These are phyloP conservation scores for Saccharomycopsis sp. DNA, from an alignment of 805 yeast species.

Conservation along the genomic window DNA sequence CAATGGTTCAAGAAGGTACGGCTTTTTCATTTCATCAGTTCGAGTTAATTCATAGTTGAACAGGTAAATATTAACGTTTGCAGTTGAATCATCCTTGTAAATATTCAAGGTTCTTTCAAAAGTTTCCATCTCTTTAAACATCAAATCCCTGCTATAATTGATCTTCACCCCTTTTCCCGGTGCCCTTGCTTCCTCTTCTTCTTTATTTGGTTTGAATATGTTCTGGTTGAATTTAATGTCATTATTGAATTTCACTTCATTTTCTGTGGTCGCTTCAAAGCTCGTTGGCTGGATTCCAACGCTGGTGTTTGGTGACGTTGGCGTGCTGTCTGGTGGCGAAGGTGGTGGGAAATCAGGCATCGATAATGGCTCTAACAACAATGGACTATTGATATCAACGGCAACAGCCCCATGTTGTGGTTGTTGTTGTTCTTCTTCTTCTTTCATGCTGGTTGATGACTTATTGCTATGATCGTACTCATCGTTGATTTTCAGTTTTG, in stretches of 20 bases:
- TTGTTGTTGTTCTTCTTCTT: too few species aligned
- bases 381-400: slow-evolving; percentile 25
- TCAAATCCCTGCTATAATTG: not conserved
- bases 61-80: not conserved
- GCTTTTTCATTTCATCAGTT: slow-evolving; percentile 7
- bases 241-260: not conserved
- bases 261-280: too few species aligned
- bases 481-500: not conserved
- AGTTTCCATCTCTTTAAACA: not conserved
- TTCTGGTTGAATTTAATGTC: not conserved
- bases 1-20: slow-evolving; percentile 45
- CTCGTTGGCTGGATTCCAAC: too few species aligned
- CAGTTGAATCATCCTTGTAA: not conserved
- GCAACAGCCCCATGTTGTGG: too few species aligned
- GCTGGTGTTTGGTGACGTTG: not conserved
- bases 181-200: not conserved
- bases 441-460: too few species aligned
- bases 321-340: slow-evolving; percentile 16
- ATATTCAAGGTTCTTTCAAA: slow-evolving; percentile 2
- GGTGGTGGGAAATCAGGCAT: slow-evolving; percentile 50
- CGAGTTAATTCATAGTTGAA: not conserved
- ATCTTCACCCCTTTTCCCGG: not conserved
- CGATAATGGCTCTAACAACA: slow-evolving; percentile 49
- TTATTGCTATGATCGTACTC: too few species aligned
- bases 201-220: not conserved